Conservation (phyloP, 345 rosid species). For the Pseudoturritis turrita region DNA sequence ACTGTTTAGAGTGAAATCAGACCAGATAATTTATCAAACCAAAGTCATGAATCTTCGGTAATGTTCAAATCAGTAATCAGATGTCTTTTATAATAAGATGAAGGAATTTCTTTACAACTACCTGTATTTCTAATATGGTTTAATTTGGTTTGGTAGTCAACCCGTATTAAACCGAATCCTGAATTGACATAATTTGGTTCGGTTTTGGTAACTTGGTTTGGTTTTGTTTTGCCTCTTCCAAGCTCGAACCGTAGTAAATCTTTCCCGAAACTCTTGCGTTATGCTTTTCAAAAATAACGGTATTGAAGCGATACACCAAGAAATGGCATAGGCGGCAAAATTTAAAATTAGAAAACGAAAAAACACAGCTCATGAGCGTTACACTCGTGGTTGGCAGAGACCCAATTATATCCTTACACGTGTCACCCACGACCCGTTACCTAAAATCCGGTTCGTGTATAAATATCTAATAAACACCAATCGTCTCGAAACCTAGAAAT, state of each 20-base stretch:
- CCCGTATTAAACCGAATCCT: background rate
- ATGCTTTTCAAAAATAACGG: background rate
- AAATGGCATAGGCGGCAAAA: background rate
- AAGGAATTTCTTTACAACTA: background rate
- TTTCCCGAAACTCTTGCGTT: background rate
- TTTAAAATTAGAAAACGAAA: slow-evolving; percentile 3
- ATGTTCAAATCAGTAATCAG: background rate
- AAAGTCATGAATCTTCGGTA: background rate
- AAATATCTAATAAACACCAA: no score
- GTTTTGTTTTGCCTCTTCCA: background rate
- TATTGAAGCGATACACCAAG: background rate
- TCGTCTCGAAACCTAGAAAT: background rate
- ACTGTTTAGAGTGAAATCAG: background rate
- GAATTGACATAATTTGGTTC: background rate
- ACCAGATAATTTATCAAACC: background rate
- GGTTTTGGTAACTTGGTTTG: background rate
- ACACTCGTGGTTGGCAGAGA: background rate
- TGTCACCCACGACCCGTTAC: background rate
- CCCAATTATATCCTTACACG: background rate
- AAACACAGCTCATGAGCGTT: background rate
- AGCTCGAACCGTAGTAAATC: background rate
- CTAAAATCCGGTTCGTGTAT: background rate
- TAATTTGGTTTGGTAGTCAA: background rate
- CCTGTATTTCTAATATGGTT: background rate
- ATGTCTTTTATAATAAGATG: no score